Conservation (phyloP, 1,284 basidiomycete genomes). For the Trametes hirsuta region DNA sequence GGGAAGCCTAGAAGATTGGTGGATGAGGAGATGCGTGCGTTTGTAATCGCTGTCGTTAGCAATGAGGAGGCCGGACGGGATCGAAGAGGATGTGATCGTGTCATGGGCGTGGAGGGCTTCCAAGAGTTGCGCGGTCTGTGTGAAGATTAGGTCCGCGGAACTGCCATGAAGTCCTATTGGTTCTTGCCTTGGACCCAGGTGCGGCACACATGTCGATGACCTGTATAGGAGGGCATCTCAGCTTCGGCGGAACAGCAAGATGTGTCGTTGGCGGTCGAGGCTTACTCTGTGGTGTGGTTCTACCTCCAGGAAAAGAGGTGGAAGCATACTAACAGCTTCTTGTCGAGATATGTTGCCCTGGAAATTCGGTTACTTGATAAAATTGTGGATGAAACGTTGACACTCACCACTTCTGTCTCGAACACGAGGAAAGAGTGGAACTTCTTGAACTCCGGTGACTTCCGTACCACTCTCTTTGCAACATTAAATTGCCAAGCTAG, state of each 20-base stretch:
- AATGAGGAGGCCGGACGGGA: conserved; percentile 79
- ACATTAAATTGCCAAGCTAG: conserved; percentile 97
- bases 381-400: not conserved
- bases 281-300: conserved; percentile 84
- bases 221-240: conserved; percentile 39
- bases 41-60: conserved; percentile 95
- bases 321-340: conserved; percentile 99
- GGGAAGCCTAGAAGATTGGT: conserved; percentile 95
- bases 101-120: conserved; percentile 84
- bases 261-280: not conserved
- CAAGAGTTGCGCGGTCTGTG: conserved; percentile 85
- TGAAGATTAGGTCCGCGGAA: conserved; percentile 3
- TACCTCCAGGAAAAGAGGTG: conserved; percentile 95
- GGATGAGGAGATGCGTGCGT: conserved; percentile 95
- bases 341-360: conserved; percentile 96
- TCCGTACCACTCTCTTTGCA: conserved; percentile 88
- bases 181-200: conserved; percentile 87
- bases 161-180: not conserved
- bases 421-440: conserved; percentile 98
- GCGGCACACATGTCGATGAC: conserved; percentile 99
- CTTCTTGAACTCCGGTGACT: conserved; percentile 91
- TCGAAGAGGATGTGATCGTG: conserved; percentile 60
- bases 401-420: conserved; percentile 92
- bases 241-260: too few relatives aligned
- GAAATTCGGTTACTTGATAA: not conserved